Percentiles rank a stretch among this genome's conserved stretches.
Evolutionary conservation across 1,139 yeast species (phyloP).

Genomic region (Pichia kudriavzevii): DNA sequence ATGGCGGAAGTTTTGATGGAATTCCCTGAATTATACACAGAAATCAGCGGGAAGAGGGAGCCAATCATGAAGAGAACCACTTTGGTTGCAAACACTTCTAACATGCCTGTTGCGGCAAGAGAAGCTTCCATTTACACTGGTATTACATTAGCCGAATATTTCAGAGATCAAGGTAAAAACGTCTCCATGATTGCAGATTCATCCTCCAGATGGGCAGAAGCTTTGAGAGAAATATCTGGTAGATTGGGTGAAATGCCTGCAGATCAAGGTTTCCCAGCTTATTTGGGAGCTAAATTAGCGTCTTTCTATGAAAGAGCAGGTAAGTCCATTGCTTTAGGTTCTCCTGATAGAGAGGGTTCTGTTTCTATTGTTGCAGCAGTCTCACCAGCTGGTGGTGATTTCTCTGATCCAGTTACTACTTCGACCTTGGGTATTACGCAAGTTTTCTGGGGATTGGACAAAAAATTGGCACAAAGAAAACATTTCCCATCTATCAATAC

Average conservation of each 20-base stretch:
- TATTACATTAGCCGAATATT: conserved; percentile 95
- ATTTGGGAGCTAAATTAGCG: conserved; percentile 96
- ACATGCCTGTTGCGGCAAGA: conserved; percentile 99
- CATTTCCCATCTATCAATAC: conserved; percentile 99
- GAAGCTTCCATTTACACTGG: conserved; percentile 99
- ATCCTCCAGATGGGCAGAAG: conserved; percentile 99
- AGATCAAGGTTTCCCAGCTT: conserved; percentile 99
- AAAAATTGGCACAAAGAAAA: conserved; percentile 97
- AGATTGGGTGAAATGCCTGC: conserved; percentile 99
- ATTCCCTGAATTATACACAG: conserved; percentile 95
- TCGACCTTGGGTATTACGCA: conserved; percentile 97
- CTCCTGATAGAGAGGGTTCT: conserved; percentile 93
- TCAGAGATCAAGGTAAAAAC: conserved; percentile 99
- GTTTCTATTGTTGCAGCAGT: conserved; percentile 99
- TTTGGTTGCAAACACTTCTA: conserved; percentile 95
- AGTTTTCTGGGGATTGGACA: conserved; percentile 99
- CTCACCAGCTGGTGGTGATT: conserved; percentile 99
- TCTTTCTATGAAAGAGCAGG: conserved; percentile 99
- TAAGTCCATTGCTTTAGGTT: conserved; percentile 89
- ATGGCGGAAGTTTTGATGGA: conserved; percentile 99
- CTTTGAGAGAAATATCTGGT: conserved; percentile 98
- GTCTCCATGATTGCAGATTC: conserved; percentile 99
- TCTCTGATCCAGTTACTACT: conserved; percentile 98
- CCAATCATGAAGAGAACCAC: conserved; percentile 99
- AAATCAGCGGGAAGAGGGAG: conserved; percentile 86